Conservation (phyloP, 345 rosid genomes). For the Pistacia vera region DNA sequence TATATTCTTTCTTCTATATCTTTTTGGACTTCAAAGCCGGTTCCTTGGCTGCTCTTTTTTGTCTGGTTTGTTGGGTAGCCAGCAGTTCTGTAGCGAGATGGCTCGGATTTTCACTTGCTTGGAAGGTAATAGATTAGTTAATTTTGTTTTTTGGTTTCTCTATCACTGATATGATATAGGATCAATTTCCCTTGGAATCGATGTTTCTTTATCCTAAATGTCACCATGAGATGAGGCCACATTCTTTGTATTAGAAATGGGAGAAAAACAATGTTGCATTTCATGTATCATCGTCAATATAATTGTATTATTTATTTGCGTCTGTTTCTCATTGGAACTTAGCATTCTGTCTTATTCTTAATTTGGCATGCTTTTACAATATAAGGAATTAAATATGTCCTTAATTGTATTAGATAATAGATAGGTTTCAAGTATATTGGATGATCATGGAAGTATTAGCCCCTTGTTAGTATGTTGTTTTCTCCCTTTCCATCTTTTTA, state of each 20-base stretch:
- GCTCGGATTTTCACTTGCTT: constrained; percentile 57
- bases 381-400: background rate
- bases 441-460: background rate
- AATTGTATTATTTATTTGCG: too few species aligned
- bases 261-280: too few species aligned
- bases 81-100: constrained; percentile 39
- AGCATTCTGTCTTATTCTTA: too few species aligned
- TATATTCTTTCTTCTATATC: constrained; percentile 49
- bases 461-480: background rate
- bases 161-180: background rate
- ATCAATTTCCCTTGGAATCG: background rate
- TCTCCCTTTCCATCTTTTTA: background rate
- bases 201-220: too few species aligned
- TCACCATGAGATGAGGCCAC: too few species aligned
- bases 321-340: too few species aligned
- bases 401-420: background rate
- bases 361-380: too few species aligned
- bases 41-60: constrained; percentile 57
- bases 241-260: too few species aligned
- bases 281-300: too few species aligned
- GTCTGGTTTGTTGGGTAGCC: constrained; percentile 47
- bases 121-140: constrained; percentile 41
- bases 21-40: constrained; percentile 60
- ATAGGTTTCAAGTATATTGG: background rate
- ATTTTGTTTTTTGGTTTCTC: background rate